Conservation (phyloP, 169 alveolate genomes). For the Cryptosporidium meleagridis region DNA sequence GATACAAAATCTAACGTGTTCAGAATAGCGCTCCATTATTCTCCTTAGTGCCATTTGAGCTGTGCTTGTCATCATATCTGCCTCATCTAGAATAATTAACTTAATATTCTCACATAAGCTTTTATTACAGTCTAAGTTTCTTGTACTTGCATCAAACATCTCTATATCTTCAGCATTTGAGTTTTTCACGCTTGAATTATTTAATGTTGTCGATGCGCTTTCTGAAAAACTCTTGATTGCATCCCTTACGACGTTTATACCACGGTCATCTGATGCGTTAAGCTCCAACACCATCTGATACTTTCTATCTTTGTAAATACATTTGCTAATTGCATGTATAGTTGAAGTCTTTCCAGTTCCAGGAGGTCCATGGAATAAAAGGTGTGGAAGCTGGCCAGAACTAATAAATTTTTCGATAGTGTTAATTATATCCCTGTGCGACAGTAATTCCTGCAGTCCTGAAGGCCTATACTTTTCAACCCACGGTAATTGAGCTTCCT, state of each 20-base stretch:
- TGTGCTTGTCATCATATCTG: constrained; percentile 97
- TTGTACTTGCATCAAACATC: constrained; percentile 13
- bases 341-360: constrained; percentile 95
- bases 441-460: constrained; percentile 91
- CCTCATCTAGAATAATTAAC: constrained; percentile 97
- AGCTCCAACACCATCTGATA: constrained; percentile 89
- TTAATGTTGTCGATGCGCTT: constrained; percentile 79
- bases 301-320: constrained; percentile 89
- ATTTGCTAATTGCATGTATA: constrained; percentile 92
- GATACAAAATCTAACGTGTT: constrained; percentile 95
- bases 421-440: constrained; percentile 93
- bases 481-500: constrained; percentile 80
- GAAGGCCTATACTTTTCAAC: constrained; percentile 97
- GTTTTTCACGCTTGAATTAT: constrained; percentile 46
- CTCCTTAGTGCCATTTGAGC: constrained; percentile 98
- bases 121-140: constrained; percentile 7
- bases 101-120: constrained; percentile 79
- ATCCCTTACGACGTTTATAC: constrained; percentile 97
- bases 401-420: constrained; percentile 91
- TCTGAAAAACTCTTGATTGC: constrained; percentile 94
- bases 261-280: constrained; percentile 99
- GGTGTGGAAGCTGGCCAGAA: constrained; percentile 95
- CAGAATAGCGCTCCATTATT: constrained; percentile 96
- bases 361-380: constrained; percentile 97
- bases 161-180: constrained; percentile 40